These are phyloP conservation scores for Aspergillus bridgeri DNA, from an alignment of 495 filamentous ascomycete genomes.

Conservation along the genomic window DNA sequence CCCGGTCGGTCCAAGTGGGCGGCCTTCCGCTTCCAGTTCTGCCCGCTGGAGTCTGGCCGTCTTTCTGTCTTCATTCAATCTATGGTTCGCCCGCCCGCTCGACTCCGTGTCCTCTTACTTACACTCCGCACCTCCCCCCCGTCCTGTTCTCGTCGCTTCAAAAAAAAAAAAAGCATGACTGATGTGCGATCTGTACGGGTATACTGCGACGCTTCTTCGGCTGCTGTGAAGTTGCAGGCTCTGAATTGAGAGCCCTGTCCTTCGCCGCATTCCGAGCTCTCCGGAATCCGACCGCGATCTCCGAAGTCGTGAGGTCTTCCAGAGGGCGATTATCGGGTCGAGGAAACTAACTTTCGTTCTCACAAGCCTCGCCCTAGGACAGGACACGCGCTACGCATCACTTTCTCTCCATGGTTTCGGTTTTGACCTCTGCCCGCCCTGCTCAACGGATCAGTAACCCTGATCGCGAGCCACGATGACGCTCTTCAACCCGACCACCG, in stretches of 20 bases:
- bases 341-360: constrained; percentile 4
- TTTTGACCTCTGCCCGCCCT: constrained; percentile 14
- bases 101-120: constrained; percentile 2
- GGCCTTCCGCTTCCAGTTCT: constrained; percentile 19
- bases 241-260: constrained; percentile 25
- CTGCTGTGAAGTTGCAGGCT: constrained; percentile 16
- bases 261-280: constrained; percentile 5
- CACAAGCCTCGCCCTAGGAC: constrained; percentile 12
- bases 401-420: constrained; percentile 25
- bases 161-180: constrained; percentile 20
- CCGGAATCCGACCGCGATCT: not conserved
- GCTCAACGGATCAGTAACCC: constrained; percentile 35
- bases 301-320: not conserved
- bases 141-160: not conserved
- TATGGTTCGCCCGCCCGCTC: constrained; percentile 9
- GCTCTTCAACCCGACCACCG: constrained; percentile 67
- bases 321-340: not conserved
- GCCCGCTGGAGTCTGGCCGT: constrained; percentile 1
- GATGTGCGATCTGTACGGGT: constrained; percentile 10
- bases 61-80: constrained; percentile 9
- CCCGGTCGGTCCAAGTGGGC: constrained; percentile 14
- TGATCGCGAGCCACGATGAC: constrained; percentile 52
- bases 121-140: not conserved
- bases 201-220: constrained; percentile 8
- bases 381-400: constrained; percentile 1